Evolutionary conservation across 169 alveolate genomes (phyloP).

Genomic region (Eimeria acervulina): DNA sequence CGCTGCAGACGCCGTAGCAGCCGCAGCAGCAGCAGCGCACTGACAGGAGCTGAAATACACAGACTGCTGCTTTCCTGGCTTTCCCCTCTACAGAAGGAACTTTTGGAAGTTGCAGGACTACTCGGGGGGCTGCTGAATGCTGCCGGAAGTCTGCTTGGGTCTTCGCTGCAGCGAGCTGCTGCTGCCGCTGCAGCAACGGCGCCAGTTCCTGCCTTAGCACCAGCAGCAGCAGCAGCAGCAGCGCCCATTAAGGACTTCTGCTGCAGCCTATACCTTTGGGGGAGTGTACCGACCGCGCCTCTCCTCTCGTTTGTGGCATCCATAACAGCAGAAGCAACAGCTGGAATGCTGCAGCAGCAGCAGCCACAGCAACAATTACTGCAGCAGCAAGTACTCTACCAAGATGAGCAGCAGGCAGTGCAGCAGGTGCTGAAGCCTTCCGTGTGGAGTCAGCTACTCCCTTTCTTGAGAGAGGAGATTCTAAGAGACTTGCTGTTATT

Average conservation of each 20-base stretch:
- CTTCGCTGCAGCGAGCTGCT: constrained; percentile 39
- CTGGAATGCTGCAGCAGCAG: constrained; percentile 11
- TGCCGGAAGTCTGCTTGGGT: neutral
- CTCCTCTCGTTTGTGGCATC: constrained; percentile 17
- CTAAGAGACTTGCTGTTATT: constrained; percentile 27
- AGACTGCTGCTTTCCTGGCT: constrained; percentile 21
- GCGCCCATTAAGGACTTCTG: constrained; percentile 11
- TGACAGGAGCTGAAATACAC: constrained; percentile 5
- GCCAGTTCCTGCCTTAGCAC: neutral
- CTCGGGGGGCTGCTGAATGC: constrained; percentile 55
- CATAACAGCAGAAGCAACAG: constrained; percentile 22
- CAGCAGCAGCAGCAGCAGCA: constrained; percentile 9
- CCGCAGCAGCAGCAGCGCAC: neutral
- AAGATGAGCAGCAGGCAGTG: constrained; percentile 10
- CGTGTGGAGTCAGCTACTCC: neutral
- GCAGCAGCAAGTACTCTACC: neutral
- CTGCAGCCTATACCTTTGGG: constrained; percentile 42
- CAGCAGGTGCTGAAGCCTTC: constrained; percentile 27
- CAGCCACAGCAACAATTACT: constrained; percentile 7
- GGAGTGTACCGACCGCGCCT: neutral
- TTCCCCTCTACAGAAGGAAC: neutral
- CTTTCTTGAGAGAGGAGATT: neutral
- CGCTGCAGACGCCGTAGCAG: constrained; percentile 7
- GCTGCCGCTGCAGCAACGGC: constrained; percentile 45
- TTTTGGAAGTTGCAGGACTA: neutral